phyloP scores from a whole-genome alignment of 23 red algal genomes.

The Gracilariopsis chorda region DNA sequence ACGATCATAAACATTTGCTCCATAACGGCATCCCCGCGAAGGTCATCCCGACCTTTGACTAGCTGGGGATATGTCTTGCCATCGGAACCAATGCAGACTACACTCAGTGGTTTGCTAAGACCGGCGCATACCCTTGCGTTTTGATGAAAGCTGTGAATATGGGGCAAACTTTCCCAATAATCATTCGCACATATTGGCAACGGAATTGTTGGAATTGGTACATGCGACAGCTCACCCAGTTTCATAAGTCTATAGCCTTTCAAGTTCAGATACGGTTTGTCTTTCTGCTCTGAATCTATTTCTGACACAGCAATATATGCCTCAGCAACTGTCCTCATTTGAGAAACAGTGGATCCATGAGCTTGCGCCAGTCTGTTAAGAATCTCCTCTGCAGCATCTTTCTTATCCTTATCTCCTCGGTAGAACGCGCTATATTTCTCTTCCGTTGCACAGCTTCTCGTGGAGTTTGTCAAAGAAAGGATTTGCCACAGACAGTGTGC shows the following conservation, averaged over 20 bases:
- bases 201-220: slow-evolving; percentile 68
- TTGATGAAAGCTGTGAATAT: slow-evolving; percentile 41
- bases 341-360: not conserved
- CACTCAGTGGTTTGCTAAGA: slow-evolving; percentile 38
- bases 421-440: slow-evolving; percentile 43
- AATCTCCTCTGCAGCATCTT: slow-evolving; percentile 35
- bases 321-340: slow-evolving; percentile 49
- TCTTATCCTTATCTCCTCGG: slow-evolving; percentile 62
- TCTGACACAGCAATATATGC: slow-evolving; percentile 61
- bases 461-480: slow-evolving; percentile 59
- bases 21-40: slow-evolving; percentile 95
- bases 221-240: slow-evolving; percentile 37
- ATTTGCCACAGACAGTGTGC: slow-evolving; percentile 77
- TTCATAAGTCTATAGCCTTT: not conserved
- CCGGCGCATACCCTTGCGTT: slow-evolving; percentile 44
- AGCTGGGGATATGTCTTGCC: slow-evolving; percentile 75
- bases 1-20: slow-evolving; percentile 95
- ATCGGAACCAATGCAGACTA: slow-evolving; percentile 80
- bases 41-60: slow-evolving; percentile 95
- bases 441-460: slow-evolving; percentile 14
- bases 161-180: not conserved
- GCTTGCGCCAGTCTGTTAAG: not conserved
- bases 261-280: slow-evolving; percentile 7
- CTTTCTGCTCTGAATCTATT: not conserved
- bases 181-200: slow-evolving; percentile 33